Conservation (phyloP, 345 rosid genomes). For the Nephelium lappaceum region DNA sequence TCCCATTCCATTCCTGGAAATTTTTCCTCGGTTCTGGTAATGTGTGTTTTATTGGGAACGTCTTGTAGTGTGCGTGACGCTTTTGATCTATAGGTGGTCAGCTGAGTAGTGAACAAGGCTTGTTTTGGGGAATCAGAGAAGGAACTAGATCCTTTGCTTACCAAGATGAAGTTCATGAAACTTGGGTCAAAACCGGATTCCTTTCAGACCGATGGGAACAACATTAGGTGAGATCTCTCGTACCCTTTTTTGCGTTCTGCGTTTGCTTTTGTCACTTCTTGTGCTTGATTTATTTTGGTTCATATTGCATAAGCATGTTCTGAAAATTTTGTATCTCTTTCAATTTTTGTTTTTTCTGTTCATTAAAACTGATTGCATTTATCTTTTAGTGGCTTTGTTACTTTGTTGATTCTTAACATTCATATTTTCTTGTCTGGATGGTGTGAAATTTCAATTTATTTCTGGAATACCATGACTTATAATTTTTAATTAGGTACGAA, state of each 20-base stretch:
- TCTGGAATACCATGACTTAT: background rate
- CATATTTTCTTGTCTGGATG: background rate
- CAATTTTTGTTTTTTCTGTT: slow-evolving; percentile 6
- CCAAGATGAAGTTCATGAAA: slow-evolving; percentile 93
- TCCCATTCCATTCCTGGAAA: slow-evolving; percentile 45
- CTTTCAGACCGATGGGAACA: slow-evolving; percentile 53
- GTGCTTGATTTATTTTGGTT: slow-evolving; percentile 18
- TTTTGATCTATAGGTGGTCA: slow-evolving; percentile 28
- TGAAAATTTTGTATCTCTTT: slow-evolving; percentile 8
- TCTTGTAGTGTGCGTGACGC: slow-evolving; percentile 28
- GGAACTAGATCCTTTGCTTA: slow-evolving; percentile 26
- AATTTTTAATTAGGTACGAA: background rate
- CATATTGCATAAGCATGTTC: slow-evolving; percentile 4
- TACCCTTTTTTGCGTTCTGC: background rate
- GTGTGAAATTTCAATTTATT: slow-evolving; percentile 8
- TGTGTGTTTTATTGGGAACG: slow-evolving; percentile 40
- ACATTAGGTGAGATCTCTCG: slow-evolving; percentile 45
- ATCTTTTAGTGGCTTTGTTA: background rate
- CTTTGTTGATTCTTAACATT: slow-evolving; percentile 9
- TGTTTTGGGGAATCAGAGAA: slow-evolving; percentile 18
- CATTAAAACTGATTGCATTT: slow-evolving; percentile 2
- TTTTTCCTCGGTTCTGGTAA: slow-evolving; percentile 31
- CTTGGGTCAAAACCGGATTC: slow-evolving; percentile 86
- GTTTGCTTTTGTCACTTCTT: slow-evolving; percentile 7
- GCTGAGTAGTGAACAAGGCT: slow-evolving; percentile 29